Percentiles rank a stretch among this genome's conserved stretches.
Conservation (phyloP, 2,329 filamentous ascomycete genomes). For the Epichloe gansuensis region DNA sequence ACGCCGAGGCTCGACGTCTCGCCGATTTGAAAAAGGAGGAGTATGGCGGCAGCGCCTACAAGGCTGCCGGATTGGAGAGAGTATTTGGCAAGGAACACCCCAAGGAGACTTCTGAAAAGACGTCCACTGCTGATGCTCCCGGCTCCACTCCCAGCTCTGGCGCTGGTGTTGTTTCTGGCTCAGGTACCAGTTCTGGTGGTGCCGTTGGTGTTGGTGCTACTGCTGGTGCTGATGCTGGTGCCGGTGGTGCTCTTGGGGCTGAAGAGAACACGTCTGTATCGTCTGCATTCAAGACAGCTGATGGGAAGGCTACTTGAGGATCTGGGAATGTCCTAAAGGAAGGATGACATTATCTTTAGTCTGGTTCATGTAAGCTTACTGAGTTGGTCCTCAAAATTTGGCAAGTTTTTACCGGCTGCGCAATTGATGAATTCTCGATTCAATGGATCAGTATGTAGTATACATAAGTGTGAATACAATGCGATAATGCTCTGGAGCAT, state of each 20-base stretch:
- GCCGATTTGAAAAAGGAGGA: slow-evolving; percentile 73
- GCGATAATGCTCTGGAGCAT: not conserved
- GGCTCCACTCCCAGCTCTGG: slow-evolving; percentile 2
- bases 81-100: slow-evolving; percentile 43
- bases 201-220: not conserved
- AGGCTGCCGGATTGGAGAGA: slow-evolving; percentile 43
- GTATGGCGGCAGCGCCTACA: slow-evolving; percentile 44
- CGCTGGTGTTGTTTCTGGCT: not conserved
- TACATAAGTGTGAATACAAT: not conserved
- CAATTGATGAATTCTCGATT: not conserved
- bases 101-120: slow-evolving; percentile 13
- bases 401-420: not conserved
- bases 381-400: too few species aligned
- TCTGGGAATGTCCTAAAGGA: not conserved
- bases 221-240: slow-evolving; percentile 1
- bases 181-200: not conserved
- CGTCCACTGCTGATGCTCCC: slow-evolving; percentile 9
- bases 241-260: slow-evolving; percentile 6
- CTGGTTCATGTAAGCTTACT: not conserved
- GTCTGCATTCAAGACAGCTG: slow-evolving; percentile 13
- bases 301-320: slow-evolving; percentile 13
- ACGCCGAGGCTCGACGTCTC: slow-evolving; percentile 76
- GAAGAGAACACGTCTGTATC: slow-evolving; percentile 4
- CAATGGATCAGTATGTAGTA: too few species aligned
- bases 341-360: not conserved